Evolutionary conservation across 805 yeast genomes (phyloP), one percentile per base, ranked within the genome.

Genomic region (Candida montana): DNA sequence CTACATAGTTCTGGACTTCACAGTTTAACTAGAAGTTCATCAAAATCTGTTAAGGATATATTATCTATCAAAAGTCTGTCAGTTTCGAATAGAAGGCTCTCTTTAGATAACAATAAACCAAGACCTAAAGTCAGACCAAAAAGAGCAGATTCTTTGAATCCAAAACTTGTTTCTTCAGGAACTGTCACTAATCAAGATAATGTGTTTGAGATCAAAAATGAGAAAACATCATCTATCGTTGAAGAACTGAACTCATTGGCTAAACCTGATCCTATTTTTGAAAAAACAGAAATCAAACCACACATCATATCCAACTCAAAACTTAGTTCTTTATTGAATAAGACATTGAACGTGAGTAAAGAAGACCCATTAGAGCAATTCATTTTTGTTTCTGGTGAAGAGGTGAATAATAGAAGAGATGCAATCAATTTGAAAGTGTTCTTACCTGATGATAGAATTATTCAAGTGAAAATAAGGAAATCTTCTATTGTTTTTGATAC

Each of bases 401-500:
- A 50, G 6, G 53, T 53, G 3, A 40, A 49, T 0, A 45, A 52
- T 31, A 46, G 39, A 23, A 17, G 7, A 5, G 63, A 48, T 20
- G 50, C 18, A 38, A 53, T 33, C 54, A 46, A 33, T 46, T 43
- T 50, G 40, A 58, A 47, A 40, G 63, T 50, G 5, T 53, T 37
- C 39, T 41, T 61, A 13, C 65, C 66, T 1, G 35, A 49, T 10
- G 50, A 54, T 2, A 42, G 45, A 5, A 53, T 56, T 1, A 18
- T 64, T 9, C 41, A 32, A 2, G 18, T 69, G 1, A 48, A 49
- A 15, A 49, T 68, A 1, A 55, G 63, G 35, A 54, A 56, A 3
- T 65, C 65, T 16, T 71, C 65, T 7, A 61, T 65, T 4, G 81
- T 79, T 2, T 70, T 72, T 35, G 76, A 78, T 38, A 66, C 79